Base-by-base conservation (phyloP, 148 eudicot species). In the Diospyros lotus region DNA sequence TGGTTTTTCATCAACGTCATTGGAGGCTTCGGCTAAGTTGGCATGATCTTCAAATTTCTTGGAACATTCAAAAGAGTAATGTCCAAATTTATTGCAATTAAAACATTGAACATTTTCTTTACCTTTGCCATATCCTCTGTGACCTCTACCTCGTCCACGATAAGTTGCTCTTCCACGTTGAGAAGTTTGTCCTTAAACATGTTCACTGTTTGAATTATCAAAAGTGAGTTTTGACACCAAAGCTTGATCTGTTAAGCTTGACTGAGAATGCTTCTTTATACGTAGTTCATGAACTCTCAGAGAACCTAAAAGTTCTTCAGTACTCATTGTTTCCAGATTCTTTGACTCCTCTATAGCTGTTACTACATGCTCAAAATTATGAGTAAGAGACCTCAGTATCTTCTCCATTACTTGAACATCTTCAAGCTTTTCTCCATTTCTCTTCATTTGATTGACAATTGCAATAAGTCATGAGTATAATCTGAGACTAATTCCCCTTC, bases 401-500 rank as follows among this genome's bases (percentile, higher is more conserved):
- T 54, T 54, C 13, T 54, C 13, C 1, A 54, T 54, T 14, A 54
- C 13, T 6, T 0, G 12, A 5, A 6, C 58, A 54, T 54, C 13
- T 5, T 54, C 12, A 54, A 54, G 8, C 58, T 64, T 64, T 55
- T 75, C 64, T 3, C 64, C 64, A 69, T 65, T 39, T 2, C 48
- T 51, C 17, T 7, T 15, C 6, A 75, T 75, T 75, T 75, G 71
- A 55, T 75, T 42, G 11, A 64, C 40, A 54, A 75, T 75, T 6
- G 71, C 38, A 11, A 51, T 10, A 2, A 28, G 58, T 45, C 68
- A 2, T 17, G 40, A 41, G 46, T 65, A 44, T 75, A 75, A 1
- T 8, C 14, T 46, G 11, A 3, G 8, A 74, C 13, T 0, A 60
- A 48, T 18, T 74, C 69, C 2, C n/a, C 12, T 11, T 75, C 77